Percentiles rank a stretch among this genome's conserved stretches.
Conservation (phyloP, 1,284 basidiomycete species). For the Tremellales sp. region DNA sequence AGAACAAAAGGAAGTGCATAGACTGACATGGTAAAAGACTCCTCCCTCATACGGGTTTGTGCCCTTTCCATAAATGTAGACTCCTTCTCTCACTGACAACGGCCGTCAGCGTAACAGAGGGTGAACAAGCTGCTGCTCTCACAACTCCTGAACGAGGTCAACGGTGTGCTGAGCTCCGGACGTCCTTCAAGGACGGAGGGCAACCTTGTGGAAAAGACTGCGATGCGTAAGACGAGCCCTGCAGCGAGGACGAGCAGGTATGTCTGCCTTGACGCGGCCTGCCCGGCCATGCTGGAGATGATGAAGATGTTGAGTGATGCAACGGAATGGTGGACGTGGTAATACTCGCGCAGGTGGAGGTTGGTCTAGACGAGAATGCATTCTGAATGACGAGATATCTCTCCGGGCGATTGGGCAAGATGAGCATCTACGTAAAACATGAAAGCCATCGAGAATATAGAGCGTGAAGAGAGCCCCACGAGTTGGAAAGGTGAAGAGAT, state of each 20-base stretch:
- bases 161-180: conserved; percentile 73
- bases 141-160: conserved; percentile 63
- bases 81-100: conserved; percentile 73
- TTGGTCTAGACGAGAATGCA: too few relatives aligned
- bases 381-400: too few relatives aligned
- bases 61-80: conserved; percentile 67
- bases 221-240: conserved; percentile 31
- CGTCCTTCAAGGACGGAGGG: conserved; percentile 44
- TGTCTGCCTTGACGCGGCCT: not conserved
- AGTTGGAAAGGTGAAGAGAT: too few relatives aligned
- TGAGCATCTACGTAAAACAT: too few relatives aligned
- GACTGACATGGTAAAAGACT: conserved; percentile 71
- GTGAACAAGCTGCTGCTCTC: too few relatives aligned
- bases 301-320: too few relatives aligned
- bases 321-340: too few relatives aligned
- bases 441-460: too few relatives aligned
- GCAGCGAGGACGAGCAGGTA: conserved; percentile 3
- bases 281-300: too few relatives aligned
- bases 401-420: too few relatives aligned
- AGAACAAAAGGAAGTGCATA: not conserved
- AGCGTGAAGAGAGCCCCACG: too few relatives aligned
- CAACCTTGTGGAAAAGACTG: conserved; percentile 38
- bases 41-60: conserved; percentile 82
- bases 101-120: not conserved
- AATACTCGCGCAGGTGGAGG: too few relatives aligned